phyloP scores from a whole-genome alignment of 139 green algal species.

The Micractinium sp. region DNA sequence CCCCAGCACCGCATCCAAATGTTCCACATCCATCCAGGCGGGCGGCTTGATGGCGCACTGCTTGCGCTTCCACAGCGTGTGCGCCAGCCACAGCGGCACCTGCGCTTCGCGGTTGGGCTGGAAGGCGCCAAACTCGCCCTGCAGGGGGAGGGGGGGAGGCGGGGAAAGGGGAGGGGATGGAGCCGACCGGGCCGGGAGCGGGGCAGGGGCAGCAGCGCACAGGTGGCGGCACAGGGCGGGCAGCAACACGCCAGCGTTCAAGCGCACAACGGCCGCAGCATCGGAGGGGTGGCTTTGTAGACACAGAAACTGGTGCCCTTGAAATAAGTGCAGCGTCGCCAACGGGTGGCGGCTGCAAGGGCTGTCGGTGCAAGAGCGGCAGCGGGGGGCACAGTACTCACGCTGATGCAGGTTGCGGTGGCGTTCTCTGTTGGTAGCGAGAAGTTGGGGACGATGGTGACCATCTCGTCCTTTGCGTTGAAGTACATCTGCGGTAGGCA shows the following conservation, averaged over 20 bases:
- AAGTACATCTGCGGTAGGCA: slow-evolving; percentile 82
- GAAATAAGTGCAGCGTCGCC: too few relatives aligned
- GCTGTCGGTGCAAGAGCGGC: background rate
- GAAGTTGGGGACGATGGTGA: slow-evolving; percentile 90
- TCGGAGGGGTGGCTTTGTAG: too few relatives aligned
- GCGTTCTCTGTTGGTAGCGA: slow-evolving; percentile 56
- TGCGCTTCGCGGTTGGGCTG: slow-evolving; percentile 70
- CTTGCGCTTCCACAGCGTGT: slow-evolving; percentile 77
- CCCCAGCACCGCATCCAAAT: slow-evolving; percentile 60
- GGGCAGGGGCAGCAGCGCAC: background rate
- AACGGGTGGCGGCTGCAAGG: background rate
- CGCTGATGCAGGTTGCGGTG: slow-evolving; percentile 64
- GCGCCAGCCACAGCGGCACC: slow-evolving; percentile 87
- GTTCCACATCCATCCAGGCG: slow-evolving; percentile 71
- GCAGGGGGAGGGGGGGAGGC: background rate
- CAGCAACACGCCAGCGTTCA: background rate
- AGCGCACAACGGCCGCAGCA: background rate
- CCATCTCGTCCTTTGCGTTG: slow-evolving; percentile 82
- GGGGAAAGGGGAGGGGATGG: background rate
- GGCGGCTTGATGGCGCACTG: slow-evolving; percentile 81
- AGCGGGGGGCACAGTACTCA: slow-evolving; percentile 30
- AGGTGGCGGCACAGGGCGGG: background rate
- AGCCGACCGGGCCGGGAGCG: background rate
- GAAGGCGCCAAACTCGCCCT: slow-evolving; percentile 86
- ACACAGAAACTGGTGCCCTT: too few relatives aligned